Evolutionary conservation across 176 grass and related monocot species (phyloP), one percentile per base, ranked within the genome.

Genomic region (Triticum dicoccoides): DNA sequence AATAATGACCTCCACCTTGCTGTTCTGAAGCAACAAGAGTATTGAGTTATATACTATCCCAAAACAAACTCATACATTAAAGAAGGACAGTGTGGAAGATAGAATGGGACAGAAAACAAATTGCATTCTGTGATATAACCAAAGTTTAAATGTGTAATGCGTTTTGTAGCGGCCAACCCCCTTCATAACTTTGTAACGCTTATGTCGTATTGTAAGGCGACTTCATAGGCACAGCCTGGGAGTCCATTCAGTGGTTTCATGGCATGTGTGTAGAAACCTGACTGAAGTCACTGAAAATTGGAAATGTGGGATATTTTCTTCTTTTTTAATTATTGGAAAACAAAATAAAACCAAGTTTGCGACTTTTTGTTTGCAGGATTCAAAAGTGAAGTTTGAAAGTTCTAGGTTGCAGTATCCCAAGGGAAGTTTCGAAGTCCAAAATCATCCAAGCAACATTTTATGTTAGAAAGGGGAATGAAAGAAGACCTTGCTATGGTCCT

Each of bases 1-100:
- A 98, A 84, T 67, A 96, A 86, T 52, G 94, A 91, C 61, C 97
- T 96, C 97, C 97, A 98, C 86, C 79, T 87, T 88, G 92, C 84
- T 89, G 97, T 98, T 90, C 94, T 98, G 90, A 89, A 93, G 67
- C 63, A 90, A 86, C 77, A 86, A 62, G 59, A 94, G 12, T 76
- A 88, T 34, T 37, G 7, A 76, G 68, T 68, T 84, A 80, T 34
- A 80, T 6, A 65, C 29, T n/a, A 39, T 77, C 9, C 15, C 82
- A 86, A 77, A 69, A 77, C 37, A 81, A 27, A 64, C 14, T 5
- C 5, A 15, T 5, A 9, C 25, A 15, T 3, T 30, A 61, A 49
- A 45, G 5, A 41, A 38, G 6, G 8, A 49, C 71, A 78, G 20
- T 29, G 34, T 15, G 37, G 9, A 73, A 54, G 9, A 24, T n/a